A percentile compares a stretch with the other conserved stretches of the same genome.
Evolutionary conservation across 305 asterid genomes (phyloP).

Genomic region (Fraxinus platypoda): DNA sequence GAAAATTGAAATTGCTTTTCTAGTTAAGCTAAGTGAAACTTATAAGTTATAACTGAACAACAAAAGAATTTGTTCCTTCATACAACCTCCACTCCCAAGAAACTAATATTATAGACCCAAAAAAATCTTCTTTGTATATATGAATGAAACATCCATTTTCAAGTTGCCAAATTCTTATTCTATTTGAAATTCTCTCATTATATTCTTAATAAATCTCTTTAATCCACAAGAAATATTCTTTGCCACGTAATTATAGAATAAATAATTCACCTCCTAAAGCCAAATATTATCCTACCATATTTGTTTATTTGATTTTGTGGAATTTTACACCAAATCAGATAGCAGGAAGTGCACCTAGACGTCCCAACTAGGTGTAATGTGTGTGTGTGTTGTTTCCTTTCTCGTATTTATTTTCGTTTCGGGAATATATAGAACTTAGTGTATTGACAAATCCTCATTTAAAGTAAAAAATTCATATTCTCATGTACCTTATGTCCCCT

Average conservation of each 20-base stretch:
- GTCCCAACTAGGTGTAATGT: no score
- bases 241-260: constrained; percentile 5
- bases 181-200: constrained; percentile 3
- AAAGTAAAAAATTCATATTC: constrained; percentile 44
- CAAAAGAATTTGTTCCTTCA: constrained; percentile 42
- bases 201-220: constrained; percentile 11
- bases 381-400: background rate
- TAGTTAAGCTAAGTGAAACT: constrained; percentile 14
- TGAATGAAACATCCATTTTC: constrained; percentile 25
- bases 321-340: background rate
- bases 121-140: constrained; percentile 15
- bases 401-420: background rate
- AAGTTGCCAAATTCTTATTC: constrained; percentile 43
- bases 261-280: background rate
- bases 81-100: constrained; percentile 30
- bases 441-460: constrained; percentile 25
- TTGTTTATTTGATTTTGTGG: background rate
- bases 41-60: background rate
- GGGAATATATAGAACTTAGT: background rate
- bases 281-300: background rate
- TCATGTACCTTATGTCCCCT: constrained; percentile 30
- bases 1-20: constrained; percentile 3
- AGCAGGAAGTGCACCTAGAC: no score
- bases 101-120: constrained; percentile 13
- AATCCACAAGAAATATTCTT: constrained; percentile 7